Evolutionary conservation across 495 filamentous ascomycete species (phyloP), one percentile per base, ranked within the genome.

Genomic region (Alectoria sarmentosa): DNA sequence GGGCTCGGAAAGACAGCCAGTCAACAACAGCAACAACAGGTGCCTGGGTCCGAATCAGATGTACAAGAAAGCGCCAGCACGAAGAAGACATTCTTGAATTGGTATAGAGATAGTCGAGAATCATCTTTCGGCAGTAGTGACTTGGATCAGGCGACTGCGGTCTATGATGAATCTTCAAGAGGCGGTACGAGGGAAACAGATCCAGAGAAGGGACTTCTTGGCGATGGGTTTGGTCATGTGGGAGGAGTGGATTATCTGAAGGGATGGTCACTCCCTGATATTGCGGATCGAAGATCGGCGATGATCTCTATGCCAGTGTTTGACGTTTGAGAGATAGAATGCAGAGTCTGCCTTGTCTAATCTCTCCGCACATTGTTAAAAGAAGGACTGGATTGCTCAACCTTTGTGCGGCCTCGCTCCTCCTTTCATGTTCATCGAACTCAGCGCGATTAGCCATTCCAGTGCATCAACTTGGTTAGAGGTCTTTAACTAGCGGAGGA

Each of bases 201-300:
- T 42, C 17, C 17, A 42, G 39, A 66, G 8, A 37, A 4, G 7
- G 39, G 26, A 15, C 48, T 60, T 15, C 38, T 38, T 38, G 37
- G 37, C 37, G 37, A 38, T 38, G 37, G 11, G 11, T 15, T 41
- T 41, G 11, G 38, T 13, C 6, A 41, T 41, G 14, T 41, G 38
- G 38, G 4, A 0, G 11, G 10, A 41, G 15, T 7, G 11, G 41
- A 65, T 15, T 54, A 37, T 30, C 57, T 65, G 13, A 48, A 42
- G 21, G 63, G 15, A n/a, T 65, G 63, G 64, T 54, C 36, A 46
- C 44, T 61, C 11, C 64, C 64, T 8, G 26, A 52, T 32, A 41
- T 57, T 26, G 42, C 58, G 37, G 64, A 66, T 42, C 64, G 58
- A 17, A 61, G 17, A 37, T 55, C 58, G 1, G 36, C 15, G 3